These are phyloP conservation scores for Fonsecaea multimorphosa DNA, from an alignment of 2,329 filamentous ascomycete species.

Conservation along the genomic window DNA sequence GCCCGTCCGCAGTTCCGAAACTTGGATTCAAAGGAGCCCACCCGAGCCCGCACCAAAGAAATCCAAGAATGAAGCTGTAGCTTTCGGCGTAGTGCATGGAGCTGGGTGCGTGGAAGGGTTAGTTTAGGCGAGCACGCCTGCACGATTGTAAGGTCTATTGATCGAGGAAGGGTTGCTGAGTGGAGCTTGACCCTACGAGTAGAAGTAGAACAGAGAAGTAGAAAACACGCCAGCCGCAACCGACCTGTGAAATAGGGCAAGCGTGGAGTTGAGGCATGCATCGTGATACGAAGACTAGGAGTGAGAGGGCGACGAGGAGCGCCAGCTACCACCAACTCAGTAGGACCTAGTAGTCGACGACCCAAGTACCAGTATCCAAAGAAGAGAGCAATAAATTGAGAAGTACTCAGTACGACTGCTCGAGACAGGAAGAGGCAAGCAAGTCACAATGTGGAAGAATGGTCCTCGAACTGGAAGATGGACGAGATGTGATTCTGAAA, in stretches of 20 bases:
- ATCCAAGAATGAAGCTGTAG: constrained; percentile 15
- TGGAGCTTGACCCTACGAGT: constrained; percentile 1
- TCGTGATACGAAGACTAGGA: constrained; percentile 18
- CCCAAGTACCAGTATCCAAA: background rate
- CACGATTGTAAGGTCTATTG: background rate
- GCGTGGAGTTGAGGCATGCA: constrained; percentile 9
- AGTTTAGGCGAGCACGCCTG: constrained; percentile 3
- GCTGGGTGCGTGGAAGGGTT: constrained; percentile 3
- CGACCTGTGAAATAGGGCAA: constrained; percentile 14
- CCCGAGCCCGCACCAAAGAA: background rate
- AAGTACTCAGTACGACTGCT: too few relatives aligned
- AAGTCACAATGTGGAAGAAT: too few relatives aligned
- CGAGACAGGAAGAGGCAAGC: background rate
- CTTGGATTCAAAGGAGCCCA: constrained; percentile 7
- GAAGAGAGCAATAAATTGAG: background rate
- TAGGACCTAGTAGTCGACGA: background rate
- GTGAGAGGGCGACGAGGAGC: constrained; percentile 2
- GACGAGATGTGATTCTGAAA: too few relatives aligned
- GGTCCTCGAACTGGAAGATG: too few relatives aligned
- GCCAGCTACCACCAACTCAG: constrained; percentile 5
- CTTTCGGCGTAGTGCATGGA: constrained; percentile 12
- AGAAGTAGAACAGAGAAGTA: background rate
- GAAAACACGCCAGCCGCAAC: constrained; percentile 7
- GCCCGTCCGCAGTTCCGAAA: constrained; percentile 5
- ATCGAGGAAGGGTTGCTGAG: background rate